Evolutionary conservation across 192 early-diverging fungal species (phyloP), one percentile per base, ranked within the genome.

Genomic region (Gigaspora rosea): DNA sequence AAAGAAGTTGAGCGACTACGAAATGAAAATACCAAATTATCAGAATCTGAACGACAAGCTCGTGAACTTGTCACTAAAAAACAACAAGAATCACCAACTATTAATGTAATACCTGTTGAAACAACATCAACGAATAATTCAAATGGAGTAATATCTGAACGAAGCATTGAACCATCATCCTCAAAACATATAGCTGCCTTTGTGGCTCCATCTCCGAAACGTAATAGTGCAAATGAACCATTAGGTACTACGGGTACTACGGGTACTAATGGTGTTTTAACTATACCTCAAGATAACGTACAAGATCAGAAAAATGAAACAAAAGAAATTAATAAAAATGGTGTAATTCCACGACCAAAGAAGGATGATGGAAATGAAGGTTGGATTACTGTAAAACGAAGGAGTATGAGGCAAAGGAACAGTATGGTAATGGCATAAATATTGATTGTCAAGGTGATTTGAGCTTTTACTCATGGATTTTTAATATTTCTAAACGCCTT

Each of bases 371-470:
- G 18, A n/a, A 33, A 63, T 63, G 64, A 20, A 4, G 64, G n/a
- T n/a, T 66, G 64, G 64, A 3, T 66, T 20, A 66, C 64, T 11
- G 64, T 66, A 9, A 66, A 56, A 15, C 52, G n/a, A 46, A 66
- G 64, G 41, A 46, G 8, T 20, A 20, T 20, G 33, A 66, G 46
- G 10, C 27, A 3, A 64, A 66, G 64, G 64, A 47, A 47, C 64
- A 66, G 64, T n/a, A 66, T 4, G 64, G 64, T 66, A 66, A 66
- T 66, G n/a, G 35, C 61, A 64, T 64, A 33, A 27, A 64, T 64
- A 36, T 47, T 66, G 32, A 66, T 47, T 66, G 41, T 66, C 12
- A 56, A 56, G 52, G 52, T 56, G 52, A 56, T 56, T 56, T 56
- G 52, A 56, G 52, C 12, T 56, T n/a, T 56, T 56, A 56, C 18